These are phyloP conservation scores for Aspergillus melleus DNA, from an alignment of 2,329 filamentous ascomycete species.

Conservation along the genomic window DNA sequence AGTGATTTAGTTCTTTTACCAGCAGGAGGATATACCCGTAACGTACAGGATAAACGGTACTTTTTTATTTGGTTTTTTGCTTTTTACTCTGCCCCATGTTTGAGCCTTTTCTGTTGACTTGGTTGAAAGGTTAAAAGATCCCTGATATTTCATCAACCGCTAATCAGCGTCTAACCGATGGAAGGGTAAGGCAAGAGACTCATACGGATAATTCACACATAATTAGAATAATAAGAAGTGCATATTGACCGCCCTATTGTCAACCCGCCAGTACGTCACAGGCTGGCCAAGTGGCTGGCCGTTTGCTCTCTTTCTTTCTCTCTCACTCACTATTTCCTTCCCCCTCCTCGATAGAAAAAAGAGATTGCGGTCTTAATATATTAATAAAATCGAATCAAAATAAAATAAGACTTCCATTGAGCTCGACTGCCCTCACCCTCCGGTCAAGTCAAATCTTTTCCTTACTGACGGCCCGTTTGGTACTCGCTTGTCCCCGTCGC, in stretches of 20 bases:
- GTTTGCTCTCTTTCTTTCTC: neutral
- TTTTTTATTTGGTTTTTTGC: too few species aligned
- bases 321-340: too few species aligned
- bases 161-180: too few species aligned
- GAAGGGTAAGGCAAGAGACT: too few species aligned
- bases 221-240: too few species aligned
- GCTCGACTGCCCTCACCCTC: too few species aligned
- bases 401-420: too few species aligned
- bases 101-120: neutral
- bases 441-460: too few species aligned
- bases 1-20: too few species aligned
- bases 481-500: constrained; percentile 11
- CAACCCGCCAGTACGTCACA: constrained; percentile 2
- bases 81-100: neutral
- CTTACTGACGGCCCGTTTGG: constrained; percentile 11
- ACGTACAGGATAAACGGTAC: constrained; percentile 6
- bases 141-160: too few species aligned
- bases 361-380: constrained; percentile 4
- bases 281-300: constrained; percentile 4
- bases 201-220: too few species aligned
- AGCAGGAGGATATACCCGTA: neutral
- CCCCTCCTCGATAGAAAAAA: neutral
- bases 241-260: constrained; percentile 9
- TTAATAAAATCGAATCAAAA: neutral
- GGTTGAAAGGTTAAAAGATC: too few species aligned